A percentile compares a stretch with the other conserved stretches of the same genome.
Evolutionary conservation across 1,284 basidiomycete genomes (phyloP).

Genomic region (Moniliophthora roreri): DNA sequence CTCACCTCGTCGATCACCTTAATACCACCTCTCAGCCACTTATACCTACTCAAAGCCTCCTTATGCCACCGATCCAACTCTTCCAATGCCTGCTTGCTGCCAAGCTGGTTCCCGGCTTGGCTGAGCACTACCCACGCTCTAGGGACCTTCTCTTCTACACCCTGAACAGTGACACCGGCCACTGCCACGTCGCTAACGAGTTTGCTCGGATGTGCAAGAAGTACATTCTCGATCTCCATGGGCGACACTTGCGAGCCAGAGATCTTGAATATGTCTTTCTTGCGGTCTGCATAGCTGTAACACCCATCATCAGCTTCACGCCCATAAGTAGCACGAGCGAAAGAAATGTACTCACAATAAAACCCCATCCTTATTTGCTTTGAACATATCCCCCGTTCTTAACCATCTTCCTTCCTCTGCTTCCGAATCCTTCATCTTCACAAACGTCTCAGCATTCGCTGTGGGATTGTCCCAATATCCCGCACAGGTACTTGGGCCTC

Average conservation of each 20-base stretch:
- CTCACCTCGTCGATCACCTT: no score
- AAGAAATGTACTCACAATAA: slow-evolving; percentile 53
- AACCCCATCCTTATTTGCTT: slow-evolving; percentile 52
- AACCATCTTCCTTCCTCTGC: slow-evolving; percentile 51
- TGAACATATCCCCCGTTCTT: slow-evolving; percentile 67
- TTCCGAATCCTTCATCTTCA: slow-evolving; percentile 35
- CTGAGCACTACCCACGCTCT: no score
- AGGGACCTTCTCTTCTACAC: no score
- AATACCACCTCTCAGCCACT: no score
- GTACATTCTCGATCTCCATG: slow-evolving; percentile 64
- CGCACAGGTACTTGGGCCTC: neutral
- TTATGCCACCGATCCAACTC: no score
- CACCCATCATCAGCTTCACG: neutral
- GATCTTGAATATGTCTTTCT: slow-evolving; percentile 68
- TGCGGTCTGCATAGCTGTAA: slow-evolving; percentile 54
- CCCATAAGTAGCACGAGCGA: slow-evolving; percentile 1
- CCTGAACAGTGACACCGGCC: no score
- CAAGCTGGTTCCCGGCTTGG: no score
- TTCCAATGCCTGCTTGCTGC: no score
- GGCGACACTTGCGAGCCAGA: slow-evolving; percentile 76
- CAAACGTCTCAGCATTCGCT: slow-evolving; percentile 48
- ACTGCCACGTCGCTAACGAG: slow-evolving; percentile 54
- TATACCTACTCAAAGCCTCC: no score
- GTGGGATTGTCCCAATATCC: slow-evolving; percentile 2
- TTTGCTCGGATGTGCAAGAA: slow-evolving; percentile 56